Base-by-base conservation (phyloP, 352 stramenopile species). In the Globisporangium echinulatum region DNA sequence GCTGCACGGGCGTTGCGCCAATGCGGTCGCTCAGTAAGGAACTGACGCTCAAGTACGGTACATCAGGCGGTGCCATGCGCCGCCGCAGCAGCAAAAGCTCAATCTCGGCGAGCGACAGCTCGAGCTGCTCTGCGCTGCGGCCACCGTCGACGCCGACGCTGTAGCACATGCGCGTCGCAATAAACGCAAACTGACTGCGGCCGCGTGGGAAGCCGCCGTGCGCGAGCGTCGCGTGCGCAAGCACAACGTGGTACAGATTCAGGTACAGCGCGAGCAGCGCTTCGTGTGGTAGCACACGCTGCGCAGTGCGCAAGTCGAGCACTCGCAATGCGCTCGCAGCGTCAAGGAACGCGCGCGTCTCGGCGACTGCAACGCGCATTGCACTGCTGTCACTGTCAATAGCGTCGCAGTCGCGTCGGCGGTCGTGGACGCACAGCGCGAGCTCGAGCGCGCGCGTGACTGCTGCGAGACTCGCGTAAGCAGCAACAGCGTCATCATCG, bases 181-280 rank as follows among this genome's bases (percentile, higher is more conserved):
- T 92, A 13, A 62, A 56, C 33, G 61, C 67, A 79, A 79, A 93
- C 13, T 89, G 74, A 10, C 67, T 63, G 61, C 82, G 82, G 48
- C 68, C 66, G 7, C 79, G 73, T 4, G 79, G 77, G 49, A 82
- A 87, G 2, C 80, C 80, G 57, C 25, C 2, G 25, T 87, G 70
- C 3, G 76, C 68, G 51, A 90, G 85, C 74, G 90, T 88, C 10
- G 81, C 82, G 55, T 94, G 85, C 5, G 81, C 79, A 3, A 90
- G 61, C n/a, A 94, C 63, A 1, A 72, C 69, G 52, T 92, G 81
- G 49, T 90, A 91, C 55, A 94, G 48, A 58, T 94, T 94, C 52
- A 94, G 64, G 49, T 87, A 92, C 49, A 94, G 91, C 7, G 75
- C 61, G 1, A 92, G 49, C 17, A 86, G 76, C 15, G 87, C 69